Evolutionary conservation across 2,329 filamentous ascomycete genomes (phyloP).

Genomic region (Stachybotrys chlorohalonatus): DNA sequence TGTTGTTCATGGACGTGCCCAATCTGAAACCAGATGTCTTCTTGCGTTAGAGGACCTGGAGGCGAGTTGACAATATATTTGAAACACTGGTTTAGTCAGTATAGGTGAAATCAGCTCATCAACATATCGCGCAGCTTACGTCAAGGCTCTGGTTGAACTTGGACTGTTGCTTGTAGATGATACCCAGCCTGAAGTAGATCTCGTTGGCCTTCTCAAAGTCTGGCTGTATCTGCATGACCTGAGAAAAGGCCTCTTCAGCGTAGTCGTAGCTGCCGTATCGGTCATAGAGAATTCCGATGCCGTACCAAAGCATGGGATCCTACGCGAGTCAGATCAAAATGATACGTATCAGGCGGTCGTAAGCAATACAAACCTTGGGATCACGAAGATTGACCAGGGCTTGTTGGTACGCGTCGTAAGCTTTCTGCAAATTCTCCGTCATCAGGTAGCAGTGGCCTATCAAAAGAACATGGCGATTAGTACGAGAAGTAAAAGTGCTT

Average conservation of each 20-base stretch:
- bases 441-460: slow-evolving; percentile 95
- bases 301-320: slow-evolving; percentile 98
- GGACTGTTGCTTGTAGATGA: slow-evolving; percentile 98
- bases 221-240: slow-evolving; percentile 98
- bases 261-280: slow-evolving; percentile 94
- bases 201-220: slow-evolving; percentile 98
- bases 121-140: slow-evolving; percentile 38
- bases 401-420: slow-evolving; percentile 93
- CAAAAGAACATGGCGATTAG: not conserved
- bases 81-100: slow-evolving; percentile 61
- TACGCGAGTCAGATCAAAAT: slow-evolving; percentile 20
- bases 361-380: slow-evolving; percentile 61
- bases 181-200: slow-evolving; percentile 97
- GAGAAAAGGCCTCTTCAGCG: slow-evolving; percentile 94
- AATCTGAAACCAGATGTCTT: slow-evolving; percentile 99
- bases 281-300: slow-evolving; percentile 95
- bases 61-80: slow-evolving; percentile 95
- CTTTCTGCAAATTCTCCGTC: slow-evolving; percentile 97
- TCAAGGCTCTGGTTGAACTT: slow-evolving; percentile 90
- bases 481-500: not conserved
- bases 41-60: slow-evolving; percentile 84
- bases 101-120: not conserved
- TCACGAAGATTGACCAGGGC: slow-evolving; percentile 87
- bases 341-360: not conserved
- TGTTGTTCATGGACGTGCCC: slow-evolving; percentile 98